These are phyloP conservation scores for Angomonas ambiguus DNA, from an alignment of 208 protist genomes.

Conservation along the genomic window DNA sequence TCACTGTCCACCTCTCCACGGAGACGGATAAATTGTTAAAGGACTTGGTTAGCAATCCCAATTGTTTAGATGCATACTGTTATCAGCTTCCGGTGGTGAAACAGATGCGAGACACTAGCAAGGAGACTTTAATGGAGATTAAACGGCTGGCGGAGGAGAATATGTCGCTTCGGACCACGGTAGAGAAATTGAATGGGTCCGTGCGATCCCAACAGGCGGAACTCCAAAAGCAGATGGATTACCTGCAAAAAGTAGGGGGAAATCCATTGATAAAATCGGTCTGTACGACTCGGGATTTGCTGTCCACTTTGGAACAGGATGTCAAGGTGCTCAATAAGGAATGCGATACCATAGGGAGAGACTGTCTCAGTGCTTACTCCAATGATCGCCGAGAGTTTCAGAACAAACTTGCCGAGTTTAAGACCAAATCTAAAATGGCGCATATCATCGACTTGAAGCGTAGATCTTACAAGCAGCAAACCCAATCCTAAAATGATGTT, in stretches of 20 bases:
- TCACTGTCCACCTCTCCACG: slow-evolving; percentile 33
- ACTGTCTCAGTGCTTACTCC: slow-evolving; percentile 35
- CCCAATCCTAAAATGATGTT: neutral
- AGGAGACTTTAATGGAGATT: slow-evolving; percentile 51
- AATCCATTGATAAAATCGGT: slow-evolving; percentile 50
- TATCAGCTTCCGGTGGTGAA: slow-evolving; percentile 83
- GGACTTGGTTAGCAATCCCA: slow-evolving; percentile 65
- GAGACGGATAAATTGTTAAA: slow-evolving; percentile 61
- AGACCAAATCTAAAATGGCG: slow-evolving; percentile 41
- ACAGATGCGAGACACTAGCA: slow-evolving; percentile 56
- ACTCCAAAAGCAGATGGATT: slow-evolving; percentile 42
- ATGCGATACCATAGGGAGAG: slow-evolving; percentile 25
- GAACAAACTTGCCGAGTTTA: slow-evolving; percentile 49
- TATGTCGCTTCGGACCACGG: slow-evolving; percentile 32
- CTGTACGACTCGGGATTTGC: slow-evolving; percentile 53
- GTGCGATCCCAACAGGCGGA: slow-evolving; percentile 43
- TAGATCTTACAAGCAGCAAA: slow-evolving; percentile 32
- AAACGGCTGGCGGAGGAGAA: slow-evolving; percentile 57
- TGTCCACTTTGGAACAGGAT: slow-evolving; percentile 58
- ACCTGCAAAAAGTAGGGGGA: slow-evolving; percentile 35
- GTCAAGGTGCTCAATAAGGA: slow-evolving; percentile 37
- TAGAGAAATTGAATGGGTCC: slow-evolving; percentile 43
- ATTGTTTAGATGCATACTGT: slow-evolving; percentile 81
- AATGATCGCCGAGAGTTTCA: slow-evolving; percentile 47
- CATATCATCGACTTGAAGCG: slow-evolving; percentile 75